Conservation (phyloP, 2,329 filamentous ascomycete genomes). For the Nemania sp. region DNA sequence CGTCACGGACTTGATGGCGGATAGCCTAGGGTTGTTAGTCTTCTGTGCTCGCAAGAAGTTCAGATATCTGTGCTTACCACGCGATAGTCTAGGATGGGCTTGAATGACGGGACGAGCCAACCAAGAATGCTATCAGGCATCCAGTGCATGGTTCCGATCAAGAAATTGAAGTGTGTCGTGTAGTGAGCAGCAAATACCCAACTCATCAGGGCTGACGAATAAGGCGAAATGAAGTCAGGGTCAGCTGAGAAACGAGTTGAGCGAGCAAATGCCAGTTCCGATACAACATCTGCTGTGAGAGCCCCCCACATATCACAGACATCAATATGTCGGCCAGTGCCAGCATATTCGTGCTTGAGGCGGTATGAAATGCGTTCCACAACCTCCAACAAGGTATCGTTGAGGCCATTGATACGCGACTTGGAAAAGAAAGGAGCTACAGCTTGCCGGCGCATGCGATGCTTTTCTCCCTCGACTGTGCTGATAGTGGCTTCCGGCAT, state of each 20-base stretch:
- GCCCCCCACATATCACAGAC: not conserved
- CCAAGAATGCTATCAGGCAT: not conserved
- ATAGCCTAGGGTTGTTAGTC: not conserved
- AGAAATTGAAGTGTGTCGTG: conserved; percentile 2
- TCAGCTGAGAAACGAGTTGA: not conserved
- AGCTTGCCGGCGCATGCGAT: not conserved
- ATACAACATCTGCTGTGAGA: not conserved
- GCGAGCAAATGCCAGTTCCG: not conserved
- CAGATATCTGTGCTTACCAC: not conserved
- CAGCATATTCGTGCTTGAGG: not conserved
- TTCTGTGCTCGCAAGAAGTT: not conserved
- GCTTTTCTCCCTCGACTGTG: not conserved
- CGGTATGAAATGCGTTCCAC: not conserved
- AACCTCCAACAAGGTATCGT: not conserved
- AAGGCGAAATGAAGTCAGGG: not conserved
- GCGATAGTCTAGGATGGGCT: not conserved
- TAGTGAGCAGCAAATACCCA: not conserved
- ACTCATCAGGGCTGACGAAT: not conserved
- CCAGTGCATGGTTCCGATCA: not conserved
- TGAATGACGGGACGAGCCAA: not conserved
- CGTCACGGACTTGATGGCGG: not conserved
- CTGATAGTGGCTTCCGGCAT: not conserved
- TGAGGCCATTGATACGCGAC: not conserved
- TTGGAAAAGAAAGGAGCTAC: conserved; percentile 10
- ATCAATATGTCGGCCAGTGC: not conserved